Percentiles rank a stretch among this genome's conserved stretches.
Evolutionary conservation across 1,284 basidiomycete genomes (phyloP).

Genomic region (Puccinia sorghi): DNA sequence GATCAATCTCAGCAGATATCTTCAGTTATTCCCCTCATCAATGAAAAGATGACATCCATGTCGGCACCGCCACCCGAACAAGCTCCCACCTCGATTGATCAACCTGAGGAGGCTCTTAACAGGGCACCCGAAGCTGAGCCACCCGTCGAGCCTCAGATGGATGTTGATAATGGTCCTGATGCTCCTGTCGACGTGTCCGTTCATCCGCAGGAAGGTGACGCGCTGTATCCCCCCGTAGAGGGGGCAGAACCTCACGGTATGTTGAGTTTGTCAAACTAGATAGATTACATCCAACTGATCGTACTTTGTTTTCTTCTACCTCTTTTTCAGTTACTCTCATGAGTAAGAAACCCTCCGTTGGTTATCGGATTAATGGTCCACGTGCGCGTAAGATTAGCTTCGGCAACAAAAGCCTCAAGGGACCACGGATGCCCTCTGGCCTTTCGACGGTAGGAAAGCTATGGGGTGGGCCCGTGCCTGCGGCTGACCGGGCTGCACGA

Average conservation of each 20-base stretch:
- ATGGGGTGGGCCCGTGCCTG: slow-evolving; percentile 46
- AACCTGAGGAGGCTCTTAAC: neutral
- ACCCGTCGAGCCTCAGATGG: neutral
- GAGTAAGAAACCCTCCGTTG: slow-evolving; percentile 45
- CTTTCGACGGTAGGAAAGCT: slow-evolving; percentile 41
- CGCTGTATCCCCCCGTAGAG: neutral
- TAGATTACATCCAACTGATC: neutral
- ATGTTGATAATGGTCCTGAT: neutral
- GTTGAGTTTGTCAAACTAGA: neutral
- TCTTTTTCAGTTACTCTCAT: slow-evolving; percentile 34
- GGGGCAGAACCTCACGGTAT: slow-evolving; percentile 28
- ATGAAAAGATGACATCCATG: neutral
- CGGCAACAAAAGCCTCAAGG: slow-evolving; percentile 35
- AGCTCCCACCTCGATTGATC: slow-evolving; percentile 33
- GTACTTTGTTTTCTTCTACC: neutral
- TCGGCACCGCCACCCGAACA: slow-evolving; percentile 30
- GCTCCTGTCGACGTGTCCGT: slow-evolving; percentile 34
- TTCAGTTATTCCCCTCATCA: slow-evolving; percentile 21
- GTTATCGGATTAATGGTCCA: slow-evolving; percentile 29
- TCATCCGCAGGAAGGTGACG: slow-evolving; percentile 12
- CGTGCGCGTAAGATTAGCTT: slow-evolving; percentile 47
- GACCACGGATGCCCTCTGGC: slow-evolving; percentile 37
- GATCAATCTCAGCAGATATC: slow-evolving; percentile 43
- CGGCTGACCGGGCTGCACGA: slow-evolving; percentile 43
- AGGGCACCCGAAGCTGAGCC: neutral